Evolutionary conservation across 2,329 filamentous ascomycete species (phyloP).

Genomic region (Alternaria triticimaculans): DNA sequence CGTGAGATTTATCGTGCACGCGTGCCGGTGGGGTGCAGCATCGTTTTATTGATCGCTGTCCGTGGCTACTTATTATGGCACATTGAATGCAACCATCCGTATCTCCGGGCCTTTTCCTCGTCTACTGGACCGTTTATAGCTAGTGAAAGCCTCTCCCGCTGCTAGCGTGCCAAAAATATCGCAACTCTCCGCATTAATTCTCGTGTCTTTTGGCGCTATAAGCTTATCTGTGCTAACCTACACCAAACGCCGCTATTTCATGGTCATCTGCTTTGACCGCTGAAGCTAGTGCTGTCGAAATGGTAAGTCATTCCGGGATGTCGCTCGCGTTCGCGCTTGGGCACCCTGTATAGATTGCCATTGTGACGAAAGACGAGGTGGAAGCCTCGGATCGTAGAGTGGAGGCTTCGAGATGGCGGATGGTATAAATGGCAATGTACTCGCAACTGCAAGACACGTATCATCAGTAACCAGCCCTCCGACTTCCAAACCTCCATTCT

Average conservation of each 20-base stretch:
- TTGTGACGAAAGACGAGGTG: slow-evolving; percentile 27
- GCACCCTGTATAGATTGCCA: slow-evolving; percentile 23
- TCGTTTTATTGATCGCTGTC: slow-evolving; percentile 41
- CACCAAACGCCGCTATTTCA: slow-evolving; percentile 20
- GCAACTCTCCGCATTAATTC: slow-evolving; percentile 29
- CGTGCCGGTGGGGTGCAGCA: slow-evolving; percentile 19
- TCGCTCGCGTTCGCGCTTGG: slow-evolving; percentile 29
- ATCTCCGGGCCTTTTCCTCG: slow-evolving; percentile 37
- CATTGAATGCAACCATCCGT: slow-evolving; percentile 37
- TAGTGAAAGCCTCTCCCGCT: slow-evolving; percentile 28
- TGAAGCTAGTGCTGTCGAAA: slow-evolving; percentile 27
- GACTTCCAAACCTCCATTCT: neutral
- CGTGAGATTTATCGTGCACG: slow-evolving; percentile 13
- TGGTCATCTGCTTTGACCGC: slow-evolving; percentile 38
- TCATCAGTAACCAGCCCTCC: slow-evolving; percentile 20
- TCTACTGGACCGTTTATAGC: slow-evolving; percentile 22
- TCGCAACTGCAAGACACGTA: slow-evolving; percentile 12
- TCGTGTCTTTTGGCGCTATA: slow-evolving; percentile 40
- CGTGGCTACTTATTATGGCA: slow-evolving; percentile 28
- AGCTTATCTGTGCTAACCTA: slow-evolving; percentile 36
- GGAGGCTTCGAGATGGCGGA: slow-evolving; percentile 10
- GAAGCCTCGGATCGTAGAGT: slow-evolving; percentile 19
- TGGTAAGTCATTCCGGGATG: slow-evolving; percentile 27
- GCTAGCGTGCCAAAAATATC: slow-evolving; percentile 43
- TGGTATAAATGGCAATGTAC: slow-evolving; percentile 37